These are phyloP conservation scores for Pythium volutum DNA, from an alignment of 352 stramenopile species.

Conservation along the genomic window DNA sequence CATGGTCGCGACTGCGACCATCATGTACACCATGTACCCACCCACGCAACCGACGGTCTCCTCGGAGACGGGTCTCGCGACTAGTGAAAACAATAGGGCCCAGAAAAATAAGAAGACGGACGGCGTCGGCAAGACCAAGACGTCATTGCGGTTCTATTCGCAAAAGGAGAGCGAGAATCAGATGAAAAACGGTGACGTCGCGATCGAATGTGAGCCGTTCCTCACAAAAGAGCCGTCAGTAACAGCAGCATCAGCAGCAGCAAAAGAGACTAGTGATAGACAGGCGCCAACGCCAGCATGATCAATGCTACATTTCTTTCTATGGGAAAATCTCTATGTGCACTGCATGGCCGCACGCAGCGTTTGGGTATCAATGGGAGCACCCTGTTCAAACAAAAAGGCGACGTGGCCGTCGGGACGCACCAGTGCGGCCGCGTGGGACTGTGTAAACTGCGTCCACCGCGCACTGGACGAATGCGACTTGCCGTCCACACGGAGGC, in stretches of 20 bases:
- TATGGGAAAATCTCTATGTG: not conserved
- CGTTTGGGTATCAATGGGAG: not conserved
- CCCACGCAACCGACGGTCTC: slow-evolving; percentile 21
- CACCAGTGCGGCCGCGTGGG: slow-evolving; percentile 47
- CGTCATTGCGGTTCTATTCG: slow-evolving; percentile 15
- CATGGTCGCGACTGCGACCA: slow-evolving; percentile 57
- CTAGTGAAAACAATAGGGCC: no score
- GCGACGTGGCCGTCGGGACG: slow-evolving; percentile 81
- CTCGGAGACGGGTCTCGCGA: not conserved
- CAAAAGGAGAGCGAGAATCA: slow-evolving; percentile 14
- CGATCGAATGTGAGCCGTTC: slow-evolving; percentile 43
- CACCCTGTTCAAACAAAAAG: slow-evolving; percentile 38
- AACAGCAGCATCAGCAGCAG: no score
- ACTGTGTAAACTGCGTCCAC: slow-evolving; percentile 41
- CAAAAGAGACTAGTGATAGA: not conserved
- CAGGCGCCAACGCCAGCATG: not conserved
- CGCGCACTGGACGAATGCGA: slow-evolving; percentile 20
- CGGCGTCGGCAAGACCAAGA: slow-evolving; percentile 14
- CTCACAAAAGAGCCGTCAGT: slow-evolving; percentile 10
- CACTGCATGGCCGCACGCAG: slow-evolving; percentile 8
- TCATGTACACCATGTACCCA: slow-evolving; percentile 74
- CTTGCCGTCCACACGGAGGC: not conserved
- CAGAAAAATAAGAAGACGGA: slow-evolving; percentile 2
- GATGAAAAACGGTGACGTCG: slow-evolving; percentile 41
- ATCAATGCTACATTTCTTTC: not conserved